These are phyloP conservation scores for Odontarrhena argentea DNA, from an alignment of 345 rosid species.

Conservation along the genomic window DNA sequence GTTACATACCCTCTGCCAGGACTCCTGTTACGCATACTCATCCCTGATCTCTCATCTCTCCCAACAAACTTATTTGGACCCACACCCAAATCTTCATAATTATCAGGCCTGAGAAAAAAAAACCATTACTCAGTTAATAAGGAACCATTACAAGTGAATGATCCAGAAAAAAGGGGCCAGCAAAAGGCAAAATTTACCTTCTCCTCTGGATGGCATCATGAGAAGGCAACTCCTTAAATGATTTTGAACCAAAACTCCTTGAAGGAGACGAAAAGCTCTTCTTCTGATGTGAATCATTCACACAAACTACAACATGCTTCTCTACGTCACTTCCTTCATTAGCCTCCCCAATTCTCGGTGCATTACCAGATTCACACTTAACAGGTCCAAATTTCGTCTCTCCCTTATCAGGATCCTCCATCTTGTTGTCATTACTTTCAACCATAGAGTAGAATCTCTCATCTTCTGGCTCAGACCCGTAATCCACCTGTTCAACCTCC, in stretches of 20 bases:
- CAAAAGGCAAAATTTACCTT: constrained; percentile 43
- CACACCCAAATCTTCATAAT: constrained; percentile 31
- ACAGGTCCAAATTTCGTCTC: not conserved
- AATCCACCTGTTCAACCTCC: constrained; percentile 54
- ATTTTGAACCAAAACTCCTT: constrained; percentile 12
- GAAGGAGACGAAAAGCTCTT: constrained; percentile 34
- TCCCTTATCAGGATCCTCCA: constrained; percentile 38
- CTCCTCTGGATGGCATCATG: constrained; percentile 36
- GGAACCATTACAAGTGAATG: not conserved
- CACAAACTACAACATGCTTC: constrained; percentile 34
- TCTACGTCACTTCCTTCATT: constrained; percentile 41
- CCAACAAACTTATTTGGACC: constrained; percentile 35
- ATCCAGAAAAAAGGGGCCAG: not conserved
- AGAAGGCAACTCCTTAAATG: constrained; percentile 38
- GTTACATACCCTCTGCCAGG: constrained; percentile 38
- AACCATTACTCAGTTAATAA: constrained; percentile 13
- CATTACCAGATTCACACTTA: constrained; percentile 12
- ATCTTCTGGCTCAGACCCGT: constrained; percentile 55
- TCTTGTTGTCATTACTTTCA: constrained; percentile 43
- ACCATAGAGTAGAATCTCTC: constrained; percentile 40
- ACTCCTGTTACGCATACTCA: constrained; percentile 41
- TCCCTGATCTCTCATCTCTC: constrained; percentile 45
- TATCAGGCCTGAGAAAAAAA: constrained; percentile 46
- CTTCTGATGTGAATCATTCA: constrained; percentile 32
- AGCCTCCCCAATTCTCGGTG: constrained; percentile 27